Conservation (phyloP, 225 moss, liverwort and hornwort species). For the Anthoceros angustus region DNA sequence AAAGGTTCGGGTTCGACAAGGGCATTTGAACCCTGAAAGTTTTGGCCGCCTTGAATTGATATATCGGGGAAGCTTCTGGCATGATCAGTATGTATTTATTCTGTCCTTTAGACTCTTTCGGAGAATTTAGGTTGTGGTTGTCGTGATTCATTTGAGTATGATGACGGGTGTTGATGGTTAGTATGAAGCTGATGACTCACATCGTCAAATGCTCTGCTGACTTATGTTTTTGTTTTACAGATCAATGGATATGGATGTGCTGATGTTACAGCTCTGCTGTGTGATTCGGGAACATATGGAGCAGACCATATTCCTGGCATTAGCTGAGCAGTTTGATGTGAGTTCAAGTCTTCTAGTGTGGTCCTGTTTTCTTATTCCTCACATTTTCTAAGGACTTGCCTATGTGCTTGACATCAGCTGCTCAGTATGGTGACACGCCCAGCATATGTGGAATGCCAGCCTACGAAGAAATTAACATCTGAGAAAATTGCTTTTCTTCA, state of each 20-base stretch:
- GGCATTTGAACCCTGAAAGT: conserved; percentile 47
- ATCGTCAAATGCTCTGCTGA: background rate
- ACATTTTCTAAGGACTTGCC: background rate
- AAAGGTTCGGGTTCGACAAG: conserved; percentile 78
- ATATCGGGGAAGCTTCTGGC: conserved; percentile 94
- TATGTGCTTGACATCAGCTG: background rate
- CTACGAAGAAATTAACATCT: conserved; percentile 12
- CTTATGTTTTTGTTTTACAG: conserved; percentile 14
- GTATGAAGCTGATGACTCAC: background rate
- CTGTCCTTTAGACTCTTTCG: background rate
- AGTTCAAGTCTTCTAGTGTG: background rate
- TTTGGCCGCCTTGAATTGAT: conserved; percentile 66
- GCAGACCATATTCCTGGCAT: conserved; percentile 31
- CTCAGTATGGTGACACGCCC: background rate
- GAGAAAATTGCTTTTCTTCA: conserved; percentile 53
- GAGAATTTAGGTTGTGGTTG: background rate
- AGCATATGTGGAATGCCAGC: background rate
- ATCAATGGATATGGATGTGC: conserved; percentile 58
- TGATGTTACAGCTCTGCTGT: conserved; percentile 45
- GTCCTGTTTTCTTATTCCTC: background rate
- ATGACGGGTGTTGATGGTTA: no score
- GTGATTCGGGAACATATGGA: conserved; percentile 58
- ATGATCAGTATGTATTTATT: conserved; percentile 64
- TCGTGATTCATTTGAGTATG: no score
- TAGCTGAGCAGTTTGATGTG: conserved; percentile 53